Evolutionary conservation across 306 rosid species (phyloP), one percentile per base, ranked within the genome.

Genomic region (Astragalus membranaceus): DNA sequence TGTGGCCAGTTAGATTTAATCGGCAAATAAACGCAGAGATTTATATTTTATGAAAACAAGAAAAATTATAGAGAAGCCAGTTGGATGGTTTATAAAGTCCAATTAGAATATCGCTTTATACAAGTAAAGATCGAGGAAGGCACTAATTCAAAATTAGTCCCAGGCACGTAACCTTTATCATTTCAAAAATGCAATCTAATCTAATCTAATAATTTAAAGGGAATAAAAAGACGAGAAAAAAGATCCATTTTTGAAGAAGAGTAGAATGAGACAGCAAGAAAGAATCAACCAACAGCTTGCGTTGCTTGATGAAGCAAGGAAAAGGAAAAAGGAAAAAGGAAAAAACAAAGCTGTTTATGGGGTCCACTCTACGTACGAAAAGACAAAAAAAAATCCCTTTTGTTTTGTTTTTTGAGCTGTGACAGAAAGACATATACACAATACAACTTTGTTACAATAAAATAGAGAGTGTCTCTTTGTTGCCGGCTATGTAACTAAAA

Each of bases 241-340:
- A 5, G 3, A 62, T 62, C 52, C 17, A 42, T 23, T 26, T 5
- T 30, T 26, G 4, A 26, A 26, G 20, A 57, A 58, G 1, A 14
- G 39, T 42, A 4, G 78, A 63, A 54, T 15, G 67, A 66, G 80
- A 77, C 67, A 77, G 60, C 76, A 26, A 70, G 33, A 59, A 61
- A 77, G 68, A 61, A 69, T 20, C n/a, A 77, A 33, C 59, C 66
- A 70, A 54, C 81, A 62, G 33, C 52, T 53, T 53, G 52, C 59
- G 15, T 77, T 70, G 71, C 76, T 62, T 77, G 70, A 32, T 32
- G 5, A 37, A 17, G 47, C 64, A 73, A 73, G 64, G 51, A 49
- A 72, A 48, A 48, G 15, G 36, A 30, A 47, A 9, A 17, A 56
- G n/a, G n/a, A 63, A 49, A 72, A 48, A 48, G 15, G 36, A 30